Evolutionary conservation across 306 rosid species (phyloP), one percentile per base, ranked within the genome.

Genomic region (Rosa persica): DNA sequence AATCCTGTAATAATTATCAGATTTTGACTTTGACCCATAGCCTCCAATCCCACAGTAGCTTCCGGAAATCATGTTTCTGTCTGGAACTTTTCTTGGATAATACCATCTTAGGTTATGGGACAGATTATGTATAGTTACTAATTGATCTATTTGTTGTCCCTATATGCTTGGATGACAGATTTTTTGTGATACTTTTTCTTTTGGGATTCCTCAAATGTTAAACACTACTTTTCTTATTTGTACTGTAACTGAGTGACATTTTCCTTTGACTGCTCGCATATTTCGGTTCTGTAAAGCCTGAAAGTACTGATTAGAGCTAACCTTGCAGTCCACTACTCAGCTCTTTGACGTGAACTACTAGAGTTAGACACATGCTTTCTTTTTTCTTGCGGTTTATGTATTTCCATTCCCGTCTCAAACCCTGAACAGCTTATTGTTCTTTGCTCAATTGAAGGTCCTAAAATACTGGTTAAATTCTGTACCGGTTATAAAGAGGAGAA

Each of bases 401-500:
- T 30, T 49, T 9, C 60, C 39, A 27, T 62, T 36, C 12, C 17
- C 54, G 30, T 9, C 47, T 67, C 25, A 43, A 52, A 39, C 19
- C 58, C 27, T 27, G 76, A 64, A 57, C 69, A 71, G 65, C 73
- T 77, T 81, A 70, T 68, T 70, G 68, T 78, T 87, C 43, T 76
- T 73, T 81, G 47, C 67, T 80, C 15, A 52, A 57, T 58, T 91
- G 55, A 82, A 94, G 98, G 97, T 89, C 97, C 98, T 75, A 88
- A 90, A 73, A 76, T 89, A 61, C 82, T 94, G 90, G 89, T 49
- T 19, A 64, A 76, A 12, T 92, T 94, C 86, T 92, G 90, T 83
- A 67, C 82, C 75, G 87, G 89, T 75, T 88, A 90, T 80, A 80
- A 83, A 60, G 91, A 82, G 83, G 87, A 78, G 78, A 90, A 67